Base-by-base conservation (phyloP, 2,329 filamentous ascomycete genomes). In the Fusarium verticillioides region DNA sequence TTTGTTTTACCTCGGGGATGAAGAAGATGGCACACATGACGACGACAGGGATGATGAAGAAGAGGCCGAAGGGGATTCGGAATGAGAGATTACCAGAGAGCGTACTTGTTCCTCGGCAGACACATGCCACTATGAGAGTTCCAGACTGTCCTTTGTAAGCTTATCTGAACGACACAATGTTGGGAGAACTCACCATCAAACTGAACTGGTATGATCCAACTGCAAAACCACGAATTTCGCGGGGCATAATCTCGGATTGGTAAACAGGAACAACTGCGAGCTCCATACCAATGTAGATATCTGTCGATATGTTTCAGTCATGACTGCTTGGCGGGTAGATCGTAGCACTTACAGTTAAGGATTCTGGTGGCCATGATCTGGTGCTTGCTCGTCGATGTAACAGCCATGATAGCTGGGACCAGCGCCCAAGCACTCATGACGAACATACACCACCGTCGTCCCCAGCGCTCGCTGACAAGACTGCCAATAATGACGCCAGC, bases 401-500 rank as follows among this genome's bases (percentile, higher is more conserved):
- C 75, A 0, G 62, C 53, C 21, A 77, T 71, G 9, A 74, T 77
- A 7, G 75, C 74, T 1, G 74, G 73, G 2, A 50, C 53, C 8
- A 81, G 67, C 1, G 82, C 78, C 13, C 79, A 84, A 12, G 78
- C 58, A 46, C 79, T 81, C 82, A 85, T 83, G 47, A 30, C 19
- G 40, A 82, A 83, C 72, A 79, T 78, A 34, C 75, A 78, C 77
- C 75, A 78, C 5, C 76, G n/a, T 9, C 78, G 59, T n/a, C 78
- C 78, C 64, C 65, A 79, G 15, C 74, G 67, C 15, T 57, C 53
- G 74, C 78, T 66, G 64, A 69, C 7, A 72, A 77, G 12, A 78
- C 63, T 78, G 4, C 78, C 78, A 5, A 70, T 23, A 3, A 74
- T 44, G 9, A 78, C 77, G 3, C 76, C 78, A 42, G 75, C 69